phyloP scores from a whole-genome alignment of 331 rosid genomes.

The Malus hybrid region DNA sequence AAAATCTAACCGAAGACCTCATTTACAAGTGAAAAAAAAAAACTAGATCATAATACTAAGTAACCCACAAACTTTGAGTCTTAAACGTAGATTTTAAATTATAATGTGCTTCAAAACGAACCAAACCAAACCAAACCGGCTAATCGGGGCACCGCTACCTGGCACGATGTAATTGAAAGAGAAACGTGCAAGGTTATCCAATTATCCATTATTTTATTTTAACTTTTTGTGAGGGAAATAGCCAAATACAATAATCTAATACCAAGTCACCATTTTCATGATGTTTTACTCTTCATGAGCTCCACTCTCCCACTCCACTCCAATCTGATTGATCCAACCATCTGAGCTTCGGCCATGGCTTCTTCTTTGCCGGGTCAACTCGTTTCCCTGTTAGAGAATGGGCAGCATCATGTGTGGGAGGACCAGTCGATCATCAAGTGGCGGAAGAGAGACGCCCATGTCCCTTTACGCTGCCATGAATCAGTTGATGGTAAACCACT shows the following conservation, averaged over 20 bases:
- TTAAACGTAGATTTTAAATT: no score
- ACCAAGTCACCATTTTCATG: not conserved
- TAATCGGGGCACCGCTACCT: no score
- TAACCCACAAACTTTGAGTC: no score
- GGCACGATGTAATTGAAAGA: no score
- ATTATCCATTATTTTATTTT: not conserved
- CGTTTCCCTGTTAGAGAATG: constrained; percentile 36
- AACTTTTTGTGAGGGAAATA: not conserved
- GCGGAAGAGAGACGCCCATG: constrained; percentile 86
- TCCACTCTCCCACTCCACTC: no score
- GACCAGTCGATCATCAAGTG: constrained; percentile 87
- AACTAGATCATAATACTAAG: no score
- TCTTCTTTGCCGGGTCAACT: constrained; percentile 50
- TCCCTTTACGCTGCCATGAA: constrained; percentile 76
- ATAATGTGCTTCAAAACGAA: no score
- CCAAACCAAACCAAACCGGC: no score
- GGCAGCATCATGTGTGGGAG: constrained; percentile 74
- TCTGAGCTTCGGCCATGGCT: constrained; percentile 20
- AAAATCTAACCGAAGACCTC: no score
- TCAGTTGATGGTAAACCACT: constrained; percentile 62
- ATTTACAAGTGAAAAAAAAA: no score
- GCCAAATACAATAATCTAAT: not conserved
- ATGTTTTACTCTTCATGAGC: not conserved
- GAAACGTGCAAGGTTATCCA: no score
- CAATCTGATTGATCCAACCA: not conserved